phyloP scores from a whole-genome alignment of 2,329 filamentous ascomycete species.

The Cercospora nicotianae region DNA sequence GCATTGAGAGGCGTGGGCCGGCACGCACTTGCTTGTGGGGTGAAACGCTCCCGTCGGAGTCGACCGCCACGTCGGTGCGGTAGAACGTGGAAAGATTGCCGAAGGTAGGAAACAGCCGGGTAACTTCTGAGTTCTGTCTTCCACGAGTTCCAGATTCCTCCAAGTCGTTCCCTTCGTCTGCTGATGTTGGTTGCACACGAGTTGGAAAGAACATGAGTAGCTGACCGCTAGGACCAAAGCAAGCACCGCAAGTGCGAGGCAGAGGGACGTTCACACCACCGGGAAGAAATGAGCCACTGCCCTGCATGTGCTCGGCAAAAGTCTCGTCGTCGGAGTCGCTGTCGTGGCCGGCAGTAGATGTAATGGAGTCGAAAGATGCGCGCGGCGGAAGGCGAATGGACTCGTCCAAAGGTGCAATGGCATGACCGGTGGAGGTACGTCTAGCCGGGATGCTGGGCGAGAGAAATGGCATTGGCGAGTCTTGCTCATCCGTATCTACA shows the following conservation, averaged over 20 bases:
- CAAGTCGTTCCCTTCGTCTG: conserved; percentile 22
- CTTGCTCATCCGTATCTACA: conserved; percentile 19
- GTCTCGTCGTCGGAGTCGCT: conserved; percentile 64
- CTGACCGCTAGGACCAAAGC: conserved; percentile 59
- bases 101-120: conserved; percentile 34
- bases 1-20: conserved; percentile 47
- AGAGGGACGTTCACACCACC: conserved; percentile 65
- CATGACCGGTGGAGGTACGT: conserved; percentile 40
- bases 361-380: conserved; percentile 53
- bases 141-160: conserved; percentile 55
- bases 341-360: conserved; percentile 38
- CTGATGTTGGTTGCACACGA: conserved; percentile 48
- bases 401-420: conserved; percentile 50
- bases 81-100: conserved; percentile 28
- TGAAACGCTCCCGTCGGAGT: conserved; percentile 14
- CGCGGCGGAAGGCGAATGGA: conserved; percentile 57
- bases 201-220: conserved; percentile 60
- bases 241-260: conserved; percentile 58
- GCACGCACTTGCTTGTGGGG: background rate
- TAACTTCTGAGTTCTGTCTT: conserved; percentile 58
- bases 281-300: conserved; percentile 56
- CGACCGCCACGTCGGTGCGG: conserved; percentile 10
- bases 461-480: conserved; percentile 36
- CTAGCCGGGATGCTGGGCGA: conserved; percentile 36
- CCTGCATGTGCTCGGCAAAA: conserved; percentile 49